Percentiles rank a stretch among this genome's conserved stretches.
These are phyloP conservation scores for Diplodia corticola DNA, from an alignment of 2,329 filamentous ascomycete species.

Conservation along the genomic window DNA sequence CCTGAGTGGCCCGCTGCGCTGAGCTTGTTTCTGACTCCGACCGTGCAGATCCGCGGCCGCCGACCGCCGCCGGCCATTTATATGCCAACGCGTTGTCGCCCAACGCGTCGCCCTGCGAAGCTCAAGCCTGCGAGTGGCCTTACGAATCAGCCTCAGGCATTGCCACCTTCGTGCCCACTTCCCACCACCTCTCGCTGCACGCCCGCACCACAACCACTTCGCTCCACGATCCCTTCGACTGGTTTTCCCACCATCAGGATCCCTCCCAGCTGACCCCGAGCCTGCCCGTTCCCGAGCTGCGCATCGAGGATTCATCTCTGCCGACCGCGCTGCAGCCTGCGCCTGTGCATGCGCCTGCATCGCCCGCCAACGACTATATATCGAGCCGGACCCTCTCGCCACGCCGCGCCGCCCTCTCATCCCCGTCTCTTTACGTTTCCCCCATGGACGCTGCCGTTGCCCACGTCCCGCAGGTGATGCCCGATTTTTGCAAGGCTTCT, in stretches of 20 bases:
- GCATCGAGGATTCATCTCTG: conserved; percentile 1
- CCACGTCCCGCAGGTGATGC: conserved; percentile 10
- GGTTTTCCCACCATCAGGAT: background rate
- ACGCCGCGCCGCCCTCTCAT: background rate
- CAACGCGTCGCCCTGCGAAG: conserved; percentile 14
- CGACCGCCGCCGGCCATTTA: conserved; percentile 12
- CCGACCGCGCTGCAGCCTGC: conserved; percentile 14
- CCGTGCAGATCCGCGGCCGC: conserved; percentile 11
- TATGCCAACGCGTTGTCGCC: conserved; percentile 21
- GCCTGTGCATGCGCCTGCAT: background rate
- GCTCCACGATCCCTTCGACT: background rate
- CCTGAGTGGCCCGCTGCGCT: background rate
- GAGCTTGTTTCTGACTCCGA: conserved; percentile 21
- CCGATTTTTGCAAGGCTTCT: conserved; percentile 15
- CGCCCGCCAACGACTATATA: conserved; percentile 10
- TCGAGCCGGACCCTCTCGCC: background rate
- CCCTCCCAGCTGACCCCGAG: background rate
- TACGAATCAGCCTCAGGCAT: conserved; percentile 21
- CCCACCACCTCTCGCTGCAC: background rate
- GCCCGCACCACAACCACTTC: background rate
- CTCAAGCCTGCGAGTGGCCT: conserved; percentile 12
- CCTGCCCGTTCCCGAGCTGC: background rate
- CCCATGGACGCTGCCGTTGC: conserved; percentile 6
- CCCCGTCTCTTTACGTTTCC: background rate
- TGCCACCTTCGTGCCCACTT: conserved; percentile 10